A percentile compares a stretch with the other conserved stretches of the same genome.
Conservation (phyloP, 805 yeast genomes). For the Yamadazyma tumulicola region DNA sequence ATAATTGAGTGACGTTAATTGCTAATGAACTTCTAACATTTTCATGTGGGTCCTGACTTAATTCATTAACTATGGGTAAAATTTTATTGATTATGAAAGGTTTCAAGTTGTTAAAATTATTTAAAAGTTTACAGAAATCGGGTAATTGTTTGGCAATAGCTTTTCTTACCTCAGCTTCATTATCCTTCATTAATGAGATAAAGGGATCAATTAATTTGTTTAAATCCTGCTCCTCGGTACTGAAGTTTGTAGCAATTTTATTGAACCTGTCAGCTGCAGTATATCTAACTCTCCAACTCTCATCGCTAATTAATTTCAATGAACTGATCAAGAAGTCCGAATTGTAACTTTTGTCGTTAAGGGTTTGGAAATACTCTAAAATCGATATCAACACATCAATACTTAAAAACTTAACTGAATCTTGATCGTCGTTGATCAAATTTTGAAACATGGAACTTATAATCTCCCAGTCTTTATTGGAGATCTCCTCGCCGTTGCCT, state of each 20-base stretch:
- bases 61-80: slow-evolving; percentile 76
- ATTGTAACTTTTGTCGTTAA: slow-evolving; percentile 55
- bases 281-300: slow-evolving; percentile 97
- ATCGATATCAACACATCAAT: slow-evolving; percentile 86
- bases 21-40: slow-evolving; percentile 92
- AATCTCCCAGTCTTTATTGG: slow-evolving; percentile 68
- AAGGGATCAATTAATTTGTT: slow-evolving; percentile 67
- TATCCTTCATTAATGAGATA: slow-evolving; percentile 76
- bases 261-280: slow-evolving; percentile 96
- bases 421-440: slow-evolving; percentile 83
- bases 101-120: slow-evolving; percentile 29
- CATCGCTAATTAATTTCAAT: slow-evolving; percentile 73
- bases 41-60: slow-evolving; percentile 89
- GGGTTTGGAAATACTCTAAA: slow-evolving; percentile 60
- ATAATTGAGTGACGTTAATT: slow-evolving; percentile 77
- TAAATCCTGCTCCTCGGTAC: slow-evolving; percentile 52
- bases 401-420: slow-evolving; percentile 86
- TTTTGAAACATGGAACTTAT: slow-evolving; percentile 79
- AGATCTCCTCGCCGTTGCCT: slow-evolving; percentile 32
- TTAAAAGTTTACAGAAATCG: slow-evolving; percentile 56
- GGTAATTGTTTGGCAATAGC: slow-evolving; percentile 93
- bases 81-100: slow-evolving; percentile 62
- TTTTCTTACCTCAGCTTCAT: slow-evolving; percentile 95
- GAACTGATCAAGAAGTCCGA: slow-evolving; percentile 63
- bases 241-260: slow-evolving; percentile 63